Base-by-base conservation (phyloP, 768 basidiomycete genomes). In the Rhodotorula sphaerocarpa region DNA sequence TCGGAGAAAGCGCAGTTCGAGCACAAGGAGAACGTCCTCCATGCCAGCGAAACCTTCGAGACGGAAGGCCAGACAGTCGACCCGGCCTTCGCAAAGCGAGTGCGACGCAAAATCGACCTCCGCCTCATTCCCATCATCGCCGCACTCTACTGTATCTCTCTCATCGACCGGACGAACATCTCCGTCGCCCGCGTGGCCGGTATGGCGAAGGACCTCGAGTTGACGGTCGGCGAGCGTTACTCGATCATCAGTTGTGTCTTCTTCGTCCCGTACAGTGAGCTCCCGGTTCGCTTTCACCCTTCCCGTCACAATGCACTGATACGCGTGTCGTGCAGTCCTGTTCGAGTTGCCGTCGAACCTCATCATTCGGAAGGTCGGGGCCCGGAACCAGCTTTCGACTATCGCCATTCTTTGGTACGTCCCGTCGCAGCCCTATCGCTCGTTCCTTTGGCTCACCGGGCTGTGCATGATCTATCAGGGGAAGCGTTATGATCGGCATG, bases 171-270 rank as follows among this genome's bases (percentile, higher is more conserved):
- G 18, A 60, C 67, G 43, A 69, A 69, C 57, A 65, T 69, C 42
- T 54, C 55, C 2, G 51, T 59, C 41, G 67, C 66, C 7, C 46
- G 64, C 52, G 54, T 71, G 2, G 61, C 65, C 9, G 73, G 73
- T 23, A 72, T 74, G 72, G 63, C 39, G 20, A 16, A 14, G 0
- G 63, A 41, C 23, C 67, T 74, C 6, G 7, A 71, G 31, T 57
- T 73, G 15, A 63, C 50, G 5, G 59, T 75, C n/a, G 71, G 71
- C 31, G 72, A 75, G 45, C 72, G 74, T 27, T 75, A 75, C 69
- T 69, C 68, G 48, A 28, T 54, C 36, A 48, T 55, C 27, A 42
- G 36, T 4, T 34, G 36, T 39, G 30, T 71, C 30, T 74, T 73
- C 68, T 73, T 74, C 60, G 52, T 70, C n/a, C 72, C 74, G 14